These are phyloP conservation scores for Dryadomyces quercus-mongolicae DNA, from an alignment of 2,329 filamentous ascomycete species.

Conservation along the genomic window DNA sequence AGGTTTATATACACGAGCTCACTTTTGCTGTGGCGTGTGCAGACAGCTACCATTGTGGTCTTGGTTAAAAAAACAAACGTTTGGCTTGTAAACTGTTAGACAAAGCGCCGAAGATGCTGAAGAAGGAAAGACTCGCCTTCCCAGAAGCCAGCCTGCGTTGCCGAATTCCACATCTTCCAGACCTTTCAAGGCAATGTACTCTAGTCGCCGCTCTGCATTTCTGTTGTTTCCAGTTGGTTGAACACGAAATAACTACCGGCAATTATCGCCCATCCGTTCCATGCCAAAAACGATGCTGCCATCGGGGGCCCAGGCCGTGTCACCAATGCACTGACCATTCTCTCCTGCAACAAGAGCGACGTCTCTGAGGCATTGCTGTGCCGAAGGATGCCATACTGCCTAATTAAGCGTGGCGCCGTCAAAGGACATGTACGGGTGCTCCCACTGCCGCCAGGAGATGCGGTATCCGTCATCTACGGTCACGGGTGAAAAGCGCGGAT, in stretches of 20 bases:
- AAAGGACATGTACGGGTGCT: constrained; percentile 41
- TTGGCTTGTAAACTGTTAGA: constrained; percentile 16
- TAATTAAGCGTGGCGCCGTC: constrained; percentile 30
- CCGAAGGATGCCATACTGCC: constrained; percentile 20
- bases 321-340: constrained; percentile 28
- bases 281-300: constrained; percentile 34
- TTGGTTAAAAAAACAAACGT: constrained; percentile 26
- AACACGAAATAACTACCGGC: constrained; percentile 34
- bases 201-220: neutral
- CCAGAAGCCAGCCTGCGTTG: constrained; percentile 19
- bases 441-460: constrained; percentile 42
- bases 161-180: constrained; percentile 30
- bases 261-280: constrained; percentile 26
- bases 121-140: constrained; percentile 16
- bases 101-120: neutral
- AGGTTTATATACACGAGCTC: constrained; percentile 27
- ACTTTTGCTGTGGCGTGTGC: constrained; percentile 20
- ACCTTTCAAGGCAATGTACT: constrained; percentile 21
- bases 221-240: constrained; percentile 13
- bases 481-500: constrained; percentile 32
- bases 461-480: constrained; percentile 19
- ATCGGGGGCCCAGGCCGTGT: constrained; percentile 38
- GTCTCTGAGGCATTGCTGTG: constrained; percentile 16
- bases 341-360: constrained; percentile 27
- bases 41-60: constrained; percentile 22